Base-by-base conservation (phyloP, 2,329 filamentous ascomycete genomes). In the Fusarium guadeloupense region DNA sequence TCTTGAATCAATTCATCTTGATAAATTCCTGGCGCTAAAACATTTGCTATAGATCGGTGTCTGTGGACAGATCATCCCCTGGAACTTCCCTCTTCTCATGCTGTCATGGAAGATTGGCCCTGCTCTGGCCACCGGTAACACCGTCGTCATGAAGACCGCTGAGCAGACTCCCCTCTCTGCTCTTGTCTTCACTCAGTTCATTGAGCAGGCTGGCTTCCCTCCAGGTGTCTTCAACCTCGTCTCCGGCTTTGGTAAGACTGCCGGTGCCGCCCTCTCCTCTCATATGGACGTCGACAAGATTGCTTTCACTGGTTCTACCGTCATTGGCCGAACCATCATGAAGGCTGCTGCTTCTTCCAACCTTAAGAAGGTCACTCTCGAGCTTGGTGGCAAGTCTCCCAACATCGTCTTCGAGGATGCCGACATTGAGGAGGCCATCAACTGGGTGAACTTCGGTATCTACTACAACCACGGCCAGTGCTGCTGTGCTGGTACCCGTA, bases 31-130 rank as follows among this genome's bases (percentile, higher is more conserved):
- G 12, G 25, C 28, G 47, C 58, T 68, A 62, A 69, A 44, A 39
- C 21, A 7, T 3, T 21, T 44, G 28, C 23, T 33, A 39, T 40
- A 77, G 74, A 81, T 90, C 64, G 90, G 90, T 76, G 89, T 93
- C 56, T 93, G 91, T 76, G 92, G 89, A 72, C 91, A 95, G 77
- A 93, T 94, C 73, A 94, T 95, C 70, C 91, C 91, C 61, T 93
- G 91, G 91, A 94, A 94, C 82, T 94, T 92, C 80, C 91, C 91
- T 8, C 80, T 94, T 39, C 85, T 91, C 72, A 93, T 93, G 90
- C 84, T 84, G 74, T 83, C 85, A 47, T 96, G 92, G 92, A 96
- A 96, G 85, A 88, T 92, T 60, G 88, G 84, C 56, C 89, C 89
- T 42, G 89, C 89, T 38, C 80, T 92, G 70, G 87, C 88, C 66